Evolutionary conservation across 202 grass and related monocot genomes (phyloP).

Genomic region (Bolboschoenoplectus hybrid): DNA sequence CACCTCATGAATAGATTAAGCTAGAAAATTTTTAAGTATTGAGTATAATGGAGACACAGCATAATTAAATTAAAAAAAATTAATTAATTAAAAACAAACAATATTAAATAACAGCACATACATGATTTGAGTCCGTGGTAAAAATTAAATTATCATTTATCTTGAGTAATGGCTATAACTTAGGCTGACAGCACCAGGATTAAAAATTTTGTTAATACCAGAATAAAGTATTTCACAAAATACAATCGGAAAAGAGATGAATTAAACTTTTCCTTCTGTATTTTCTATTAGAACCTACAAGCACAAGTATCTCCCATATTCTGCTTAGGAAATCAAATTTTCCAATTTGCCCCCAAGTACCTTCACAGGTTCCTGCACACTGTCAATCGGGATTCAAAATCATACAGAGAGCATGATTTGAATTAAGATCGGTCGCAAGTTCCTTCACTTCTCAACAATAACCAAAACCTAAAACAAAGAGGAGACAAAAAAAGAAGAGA

Average conservation of each 20-base stretch:
- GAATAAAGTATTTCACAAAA: background rate
- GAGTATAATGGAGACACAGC: background rate
- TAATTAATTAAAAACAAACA: no score
- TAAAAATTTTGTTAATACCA: background rate
- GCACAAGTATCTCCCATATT: background rate
- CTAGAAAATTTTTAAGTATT: background rate
- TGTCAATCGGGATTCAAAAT: background rate
- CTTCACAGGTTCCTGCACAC: background rate
- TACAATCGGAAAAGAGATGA: background rate
- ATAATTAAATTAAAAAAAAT: background rate
- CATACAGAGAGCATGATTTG: background rate
- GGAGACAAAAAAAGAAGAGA: background rate
- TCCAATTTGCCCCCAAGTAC: background rate
- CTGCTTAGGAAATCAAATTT: background rate
- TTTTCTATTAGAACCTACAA: background rate
- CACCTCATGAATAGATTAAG: background rate
- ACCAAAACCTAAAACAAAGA: background rate
- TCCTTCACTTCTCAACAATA: background rate
- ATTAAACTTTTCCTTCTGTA: background rate
- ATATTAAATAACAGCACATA: no score
- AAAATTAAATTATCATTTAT: background rate
- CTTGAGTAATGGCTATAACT: background rate
- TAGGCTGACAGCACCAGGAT: background rate
- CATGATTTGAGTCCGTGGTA: background rate
- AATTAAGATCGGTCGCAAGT: background rate